Percentiles rank a stretch among this genome's conserved stretches.
Conservation (phyloP, 352 stramenopile genomes). For the Pythium brachiatum region DNA sequence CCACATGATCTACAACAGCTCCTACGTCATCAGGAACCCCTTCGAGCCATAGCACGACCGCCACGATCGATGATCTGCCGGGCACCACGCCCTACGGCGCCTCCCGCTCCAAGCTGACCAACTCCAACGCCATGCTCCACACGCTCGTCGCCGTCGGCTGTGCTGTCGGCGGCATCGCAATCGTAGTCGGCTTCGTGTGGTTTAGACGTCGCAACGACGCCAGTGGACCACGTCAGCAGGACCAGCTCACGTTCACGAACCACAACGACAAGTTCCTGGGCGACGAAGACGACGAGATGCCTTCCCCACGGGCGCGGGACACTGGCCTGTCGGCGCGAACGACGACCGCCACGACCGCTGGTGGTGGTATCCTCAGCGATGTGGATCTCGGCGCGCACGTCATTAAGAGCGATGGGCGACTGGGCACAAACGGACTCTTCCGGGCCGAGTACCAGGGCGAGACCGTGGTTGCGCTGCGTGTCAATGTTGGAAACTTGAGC, state of each 20-base stretch:
- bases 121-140: constrained; percentile 1
- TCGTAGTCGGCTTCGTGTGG: constrained; percentile 19
- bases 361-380: constrained; percentile 5
- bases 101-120: not conserved
- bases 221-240: not conserved
- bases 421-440: constrained; percentile 36
- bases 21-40: not conserved
- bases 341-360: constrained; percentile 7
- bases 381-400: constrained; percentile 10
- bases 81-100: not conserved
- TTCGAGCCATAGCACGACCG: not conserved
- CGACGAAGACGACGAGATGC: constrained; percentile 1
- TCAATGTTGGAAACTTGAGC: constrained; percentile 25
- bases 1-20: no score
- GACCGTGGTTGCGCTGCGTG: constrained; percentile 47
- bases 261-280: constrained; percentile 24
- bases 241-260: constrained; percentile 13
- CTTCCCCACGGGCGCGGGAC: not conserved
- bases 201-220: constrained; percentile 5
- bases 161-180: constrained; percentile 12
- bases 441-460: constrained; percentile 20
- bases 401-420: constrained; percentile 10
- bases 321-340: constrained; percentile 3
- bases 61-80: not conserved
- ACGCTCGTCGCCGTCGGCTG: constrained; percentile 14